Evolutionary conservation across 352 stramenopile genomes (phyloP).

Genomic region (Phytophthora agathidicida): DNA sequence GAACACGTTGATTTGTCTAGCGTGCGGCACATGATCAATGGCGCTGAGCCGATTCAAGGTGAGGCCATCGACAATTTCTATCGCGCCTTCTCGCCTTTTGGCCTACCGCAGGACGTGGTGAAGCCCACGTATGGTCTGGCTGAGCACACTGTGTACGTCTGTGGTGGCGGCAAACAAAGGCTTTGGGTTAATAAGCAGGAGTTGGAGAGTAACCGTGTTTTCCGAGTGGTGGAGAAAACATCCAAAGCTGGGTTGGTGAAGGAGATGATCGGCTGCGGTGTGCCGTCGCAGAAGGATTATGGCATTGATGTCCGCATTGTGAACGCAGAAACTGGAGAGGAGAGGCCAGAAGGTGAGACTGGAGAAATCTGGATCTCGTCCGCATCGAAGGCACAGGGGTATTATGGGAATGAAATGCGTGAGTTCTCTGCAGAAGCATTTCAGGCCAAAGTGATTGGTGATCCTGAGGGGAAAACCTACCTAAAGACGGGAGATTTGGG

Average conservation of each 20-base stretch:
- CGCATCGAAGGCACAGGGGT: constrained; percentile 93
- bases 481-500: constrained; percentile 97
- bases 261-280: constrained; percentile 95
- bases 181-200: constrained; percentile 91
- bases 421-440: constrained; percentile 90
- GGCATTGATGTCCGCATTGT: constrained; percentile 96
- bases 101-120: constrained; percentile 89
- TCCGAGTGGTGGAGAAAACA: constrained; percentile 43
- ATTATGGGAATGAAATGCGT: constrained; percentile 86
- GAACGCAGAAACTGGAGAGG: constrained; percentile 65
- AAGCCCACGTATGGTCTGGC: constrained; percentile 99
- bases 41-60: constrained; percentile 96
- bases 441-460: constrained; percentile 71
- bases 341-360: constrained; percentile 63
- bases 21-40: constrained; percentile 98
- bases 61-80: constrained; percentile 90
- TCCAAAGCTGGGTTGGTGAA: constrained; percentile 33
- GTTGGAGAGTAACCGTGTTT: constrained; percentile 85
- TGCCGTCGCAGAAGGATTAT: constrained; percentile 80
- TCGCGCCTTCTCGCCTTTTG: constrained; percentile 88
- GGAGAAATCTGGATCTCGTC: constrained; percentile 91
- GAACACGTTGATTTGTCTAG: constrained; percentile 89
- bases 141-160: constrained; percentile 99
- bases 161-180: constrained; percentile 89
- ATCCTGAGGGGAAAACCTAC: constrained; percentile 59